Evolutionary conservation across 805 yeast genomes (phyloP).

Genomic region (Teunomyces stri): DNA sequence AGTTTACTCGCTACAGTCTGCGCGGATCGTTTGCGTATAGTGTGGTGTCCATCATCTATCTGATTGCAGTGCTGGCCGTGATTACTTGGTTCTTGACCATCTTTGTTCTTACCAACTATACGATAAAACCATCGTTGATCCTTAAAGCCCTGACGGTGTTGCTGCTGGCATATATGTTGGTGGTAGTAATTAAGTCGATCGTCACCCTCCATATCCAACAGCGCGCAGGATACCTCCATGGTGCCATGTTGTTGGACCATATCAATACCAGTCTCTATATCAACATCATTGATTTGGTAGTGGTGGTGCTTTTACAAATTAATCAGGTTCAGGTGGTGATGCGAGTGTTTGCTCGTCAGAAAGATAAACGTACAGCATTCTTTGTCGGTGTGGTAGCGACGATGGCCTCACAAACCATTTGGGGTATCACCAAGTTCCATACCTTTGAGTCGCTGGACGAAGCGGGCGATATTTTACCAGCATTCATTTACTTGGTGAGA

Average conservation of each 20-base stretch:
- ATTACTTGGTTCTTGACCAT: constrained; percentile 62
- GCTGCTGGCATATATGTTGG: constrained; percentile 54
- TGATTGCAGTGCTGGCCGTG: constrained; percentile 63
- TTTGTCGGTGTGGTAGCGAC: constrained; percentile 55
- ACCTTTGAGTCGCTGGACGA: constrained; percentile 36
- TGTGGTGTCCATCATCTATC: constrained; percentile 59
- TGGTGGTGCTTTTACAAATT: constrained; percentile 56
- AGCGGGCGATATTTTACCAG: constrained; percentile 59
- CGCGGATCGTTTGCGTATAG: constrained; percentile 52
- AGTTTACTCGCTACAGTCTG: constrained; percentile 29
- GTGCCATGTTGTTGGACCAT: constrained; percentile 42
- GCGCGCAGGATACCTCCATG: constrained; percentile 38
- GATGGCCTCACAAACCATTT: constrained; percentile 56
- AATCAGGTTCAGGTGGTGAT: constrained; percentile 72
- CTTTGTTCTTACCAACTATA: constrained; percentile 61
- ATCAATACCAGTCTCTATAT: constrained; percentile 47
- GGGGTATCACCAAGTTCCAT: constrained; percentile 65
- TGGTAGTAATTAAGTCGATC: constrained; percentile 49
- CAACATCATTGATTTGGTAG: constrained; percentile 56
- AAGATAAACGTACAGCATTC: constrained; percentile 64
- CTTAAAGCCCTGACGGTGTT: constrained; percentile 49
- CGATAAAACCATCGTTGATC: constrained; percentile 56
- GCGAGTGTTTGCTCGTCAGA: constrained; percentile 63
- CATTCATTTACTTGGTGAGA: constrained; percentile 69
- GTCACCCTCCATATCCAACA: constrained; percentile 48